Evolutionary conservation across 768 basidiomycete species (phyloP).

Genomic region (Amanita jacksonii): DNA sequence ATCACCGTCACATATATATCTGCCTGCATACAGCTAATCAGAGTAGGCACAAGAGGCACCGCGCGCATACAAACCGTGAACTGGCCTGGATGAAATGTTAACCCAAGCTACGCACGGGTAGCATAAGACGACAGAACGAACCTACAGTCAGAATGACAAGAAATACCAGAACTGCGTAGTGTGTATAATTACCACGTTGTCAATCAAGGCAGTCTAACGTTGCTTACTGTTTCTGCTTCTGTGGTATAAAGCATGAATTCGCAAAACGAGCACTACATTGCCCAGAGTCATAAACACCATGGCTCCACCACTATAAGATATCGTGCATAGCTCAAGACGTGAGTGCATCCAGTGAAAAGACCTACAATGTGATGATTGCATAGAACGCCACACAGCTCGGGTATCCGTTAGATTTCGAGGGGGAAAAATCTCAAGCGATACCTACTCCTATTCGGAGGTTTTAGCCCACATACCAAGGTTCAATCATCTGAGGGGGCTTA

Average conservation of each 20-base stretch:
- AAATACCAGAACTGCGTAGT: background rate
- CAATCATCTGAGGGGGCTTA: no score
- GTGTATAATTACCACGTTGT: background rate
- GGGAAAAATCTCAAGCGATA: no score
- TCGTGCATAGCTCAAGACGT: no score
- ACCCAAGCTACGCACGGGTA: background rate
- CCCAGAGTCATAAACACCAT: background rate
- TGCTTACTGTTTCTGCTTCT: background rate
- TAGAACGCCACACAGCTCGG: no score
- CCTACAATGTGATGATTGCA: no score
- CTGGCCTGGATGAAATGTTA: background rate
- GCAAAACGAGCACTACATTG: background rate
- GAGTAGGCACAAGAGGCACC: background rate
- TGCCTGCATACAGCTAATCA: background rate
- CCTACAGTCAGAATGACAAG: background rate
- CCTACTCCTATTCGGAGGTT: no score
- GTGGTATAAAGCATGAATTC: constrained; percentile 2
- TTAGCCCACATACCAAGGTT: no score
- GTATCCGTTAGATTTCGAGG: no score
- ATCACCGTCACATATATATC: constrained; percentile 1
- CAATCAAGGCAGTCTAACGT: background rate
- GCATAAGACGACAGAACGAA: background rate
- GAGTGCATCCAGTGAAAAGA: no score
- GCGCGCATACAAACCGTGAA: background rate
- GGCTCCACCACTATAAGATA: background rate